Percentiles rank a stretch among this genome's conserved stretches.
Evolutionary conservation across 2,329 filamentous ascomycete genomes (phyloP).

Genomic region (Cryphonectria parasitica): DNA sequence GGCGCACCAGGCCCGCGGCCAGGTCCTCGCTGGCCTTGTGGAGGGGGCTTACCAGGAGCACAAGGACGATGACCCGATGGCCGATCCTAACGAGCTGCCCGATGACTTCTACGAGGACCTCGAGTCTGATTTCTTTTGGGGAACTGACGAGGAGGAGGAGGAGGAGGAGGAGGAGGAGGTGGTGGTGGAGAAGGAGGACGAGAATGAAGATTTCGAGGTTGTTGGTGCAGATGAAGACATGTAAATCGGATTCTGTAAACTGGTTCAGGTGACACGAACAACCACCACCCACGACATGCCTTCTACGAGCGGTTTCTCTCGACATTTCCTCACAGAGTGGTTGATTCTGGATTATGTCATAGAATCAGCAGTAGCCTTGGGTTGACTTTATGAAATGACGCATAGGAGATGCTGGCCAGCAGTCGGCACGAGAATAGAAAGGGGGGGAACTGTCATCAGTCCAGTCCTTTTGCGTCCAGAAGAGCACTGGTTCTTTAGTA

Average conservation of each 20-base stretch:
- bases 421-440: too few species aligned
- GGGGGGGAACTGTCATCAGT: too few species aligned
- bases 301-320: not conserved
- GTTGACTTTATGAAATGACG: too few species aligned
- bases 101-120: constrained; percentile 26
- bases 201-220: constrained; percentile 6
- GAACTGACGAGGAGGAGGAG: not conserved
- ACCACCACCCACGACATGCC: not conserved
- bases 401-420: too few species aligned
- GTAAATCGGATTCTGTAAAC: not conserved
- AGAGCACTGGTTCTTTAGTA: too few species aligned
- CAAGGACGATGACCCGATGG: constrained; percentile 13
- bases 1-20: constrained; percentile 32
- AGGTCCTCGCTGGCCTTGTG: constrained; percentile 31
- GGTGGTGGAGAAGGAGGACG: not conserved
- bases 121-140: constrained; percentile 2
- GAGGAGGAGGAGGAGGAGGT: not conserved
- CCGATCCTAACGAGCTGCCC: constrained; percentile 30
- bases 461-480: too few species aligned
- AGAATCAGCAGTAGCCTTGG: too few species aligned
- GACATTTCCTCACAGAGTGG: not conserved
- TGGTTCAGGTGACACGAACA: not conserved
- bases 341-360: too few species aligned
- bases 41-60: constrained; percentile 9
- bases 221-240: not conserved